Base-by-base conservation (phyloP, 305 asterid species). In the Fraxinus paxiana region DNA sequence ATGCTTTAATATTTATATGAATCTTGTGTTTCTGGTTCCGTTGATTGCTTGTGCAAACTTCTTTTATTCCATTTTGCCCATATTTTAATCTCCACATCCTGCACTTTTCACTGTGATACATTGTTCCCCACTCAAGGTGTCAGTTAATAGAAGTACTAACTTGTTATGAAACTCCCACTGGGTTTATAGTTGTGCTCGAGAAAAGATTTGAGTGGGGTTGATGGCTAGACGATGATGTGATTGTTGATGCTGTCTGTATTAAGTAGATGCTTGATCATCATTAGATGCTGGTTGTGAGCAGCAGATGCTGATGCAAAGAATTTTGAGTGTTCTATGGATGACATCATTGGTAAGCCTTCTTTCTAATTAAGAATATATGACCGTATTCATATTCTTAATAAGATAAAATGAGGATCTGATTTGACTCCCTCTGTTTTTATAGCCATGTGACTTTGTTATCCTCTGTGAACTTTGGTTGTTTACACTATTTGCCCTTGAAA, bases 111-210 rank as follows among this genome's bases (percentile, higher is more conserved):
- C 17, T 48, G 17, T 22, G 13, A 22, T 51, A 10, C n/a, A 12
- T 46, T 18, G 34, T 77, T 59, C 12, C 17, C 75, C 48, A 59
- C 7, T 35, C n/a, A 38, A 43, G 75, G 34, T 67, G 33, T 69
- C 75, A 67, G 76, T 41, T 37, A 61, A 33, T 24, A 80, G 54
- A 65, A 81, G 61, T 63, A 46, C 83, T 78, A 37, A 81, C 83
- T 65, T 78, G 35, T 67, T 73, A 73, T 73, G 12, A 37, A 81
- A 61, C 71, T 78, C 82, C n/a, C 69, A 80, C 63, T 75, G 78
- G 54, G 54, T 81, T 75, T 67, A 81, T 81, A 78, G 85, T 77
- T 78, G 48, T 51, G 83, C 79, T 78, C 76, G 83, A 73, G 84
- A 74, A 80, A 77, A 84, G 81, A 75, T 77, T 77, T 72, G 81